Evolutionary conservation across 164 flowering plant genomes (phyloP).

Genomic region (Tinospora cordifolia): DNA sequence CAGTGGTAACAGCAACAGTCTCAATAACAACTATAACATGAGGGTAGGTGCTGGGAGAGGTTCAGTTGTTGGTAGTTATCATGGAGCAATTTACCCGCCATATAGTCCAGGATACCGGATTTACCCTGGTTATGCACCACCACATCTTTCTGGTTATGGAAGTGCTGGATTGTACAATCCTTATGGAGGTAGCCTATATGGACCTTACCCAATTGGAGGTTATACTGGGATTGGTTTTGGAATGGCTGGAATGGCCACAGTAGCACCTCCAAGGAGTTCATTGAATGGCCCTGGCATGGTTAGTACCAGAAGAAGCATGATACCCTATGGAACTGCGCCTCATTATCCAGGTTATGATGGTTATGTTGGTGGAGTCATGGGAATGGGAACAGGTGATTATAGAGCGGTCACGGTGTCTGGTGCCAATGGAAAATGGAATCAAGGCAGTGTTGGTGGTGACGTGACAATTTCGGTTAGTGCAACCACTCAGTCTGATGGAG

Average conservation of each 20-base stretch:
- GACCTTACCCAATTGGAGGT: conserved; percentile 34
- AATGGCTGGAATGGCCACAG: conserved; percentile 20
- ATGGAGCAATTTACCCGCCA: conserved; percentile 19
- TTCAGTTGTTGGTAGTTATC: conserved; percentile 22
- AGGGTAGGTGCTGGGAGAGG: conserved; percentile 22
- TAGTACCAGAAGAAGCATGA: conserved; percentile 22
- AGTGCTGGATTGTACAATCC: conserved; percentile 21
- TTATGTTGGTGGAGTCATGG: conserved; percentile 25
- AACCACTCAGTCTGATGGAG: conserved; percentile 15
- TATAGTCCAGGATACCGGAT: conserved; percentile 26
- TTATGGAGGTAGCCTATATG: conserved; percentile 22
- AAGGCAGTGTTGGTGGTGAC: conserved; percentile 16
- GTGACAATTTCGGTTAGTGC: conserved; percentile 16
- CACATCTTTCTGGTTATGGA: conserved; percentile 22
- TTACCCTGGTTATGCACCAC: conserved; percentile 19
- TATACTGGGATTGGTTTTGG: conserved; percentile 33
- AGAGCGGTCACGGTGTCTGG: conserved; percentile 20
- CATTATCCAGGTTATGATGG: conserved; percentile 35
- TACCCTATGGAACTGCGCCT: conserved; percentile 24
- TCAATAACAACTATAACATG: conserved; percentile 15
- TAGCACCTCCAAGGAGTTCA: conserved; percentile 27
- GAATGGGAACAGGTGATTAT: conserved; percentile 17
- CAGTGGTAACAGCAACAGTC: conserved; percentile 10
- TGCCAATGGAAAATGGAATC: conserved; percentile 26
- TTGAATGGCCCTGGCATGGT: conserved; percentile 26